A percentile compares a stretch with the other conserved stretches of the same genome.
These are phyloP conservation scores for Flaveria brownii DNA, from an alignment of 129 eudicot genomes.

Conservation along the genomic window DNA sequence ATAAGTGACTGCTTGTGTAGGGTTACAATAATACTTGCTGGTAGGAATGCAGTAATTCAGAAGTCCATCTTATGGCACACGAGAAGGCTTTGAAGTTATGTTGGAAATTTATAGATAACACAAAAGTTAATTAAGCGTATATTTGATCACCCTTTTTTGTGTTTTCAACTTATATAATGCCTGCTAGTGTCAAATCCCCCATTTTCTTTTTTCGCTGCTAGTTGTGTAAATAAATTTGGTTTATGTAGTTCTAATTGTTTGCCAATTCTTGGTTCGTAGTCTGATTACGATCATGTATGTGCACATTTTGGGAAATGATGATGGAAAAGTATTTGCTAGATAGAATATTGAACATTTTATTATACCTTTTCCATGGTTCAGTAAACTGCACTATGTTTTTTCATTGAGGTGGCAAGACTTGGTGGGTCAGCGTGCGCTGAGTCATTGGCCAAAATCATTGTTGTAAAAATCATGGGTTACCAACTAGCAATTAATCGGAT, in stretches of 20 bases:
- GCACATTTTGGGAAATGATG: neutral
- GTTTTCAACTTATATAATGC: neutral
- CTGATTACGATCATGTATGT: neutral
- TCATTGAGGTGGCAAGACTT: neutral
- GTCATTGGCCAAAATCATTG: neutral
- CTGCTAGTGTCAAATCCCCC: neutral
- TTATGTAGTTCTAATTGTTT: neutral
- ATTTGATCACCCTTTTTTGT: neutral
- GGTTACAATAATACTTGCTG: neutral
- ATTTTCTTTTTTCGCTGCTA: neutral
- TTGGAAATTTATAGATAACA: too few species aligned
- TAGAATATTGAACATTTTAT: neutral
- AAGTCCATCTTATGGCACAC: neutral
- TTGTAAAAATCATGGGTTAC: too few species aligned
- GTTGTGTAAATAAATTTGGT: neutral
- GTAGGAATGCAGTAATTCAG: neutral
- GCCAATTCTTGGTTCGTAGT: neutral
- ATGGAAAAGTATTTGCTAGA: neutral
- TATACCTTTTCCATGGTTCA: neutral
- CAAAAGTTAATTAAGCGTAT: neutral
- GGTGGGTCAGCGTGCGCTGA: neutral
- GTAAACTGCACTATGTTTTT: neutral
- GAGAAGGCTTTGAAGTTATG: neutral
- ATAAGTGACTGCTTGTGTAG: neutral
- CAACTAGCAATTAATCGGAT: too few species aligned